Percentiles rank a stretch among this genome's conserved stretches.
Conservation (phyloP, 2,329 filamentous ascomycete genomes). For the Claviceps pazoutovae region DNA sequence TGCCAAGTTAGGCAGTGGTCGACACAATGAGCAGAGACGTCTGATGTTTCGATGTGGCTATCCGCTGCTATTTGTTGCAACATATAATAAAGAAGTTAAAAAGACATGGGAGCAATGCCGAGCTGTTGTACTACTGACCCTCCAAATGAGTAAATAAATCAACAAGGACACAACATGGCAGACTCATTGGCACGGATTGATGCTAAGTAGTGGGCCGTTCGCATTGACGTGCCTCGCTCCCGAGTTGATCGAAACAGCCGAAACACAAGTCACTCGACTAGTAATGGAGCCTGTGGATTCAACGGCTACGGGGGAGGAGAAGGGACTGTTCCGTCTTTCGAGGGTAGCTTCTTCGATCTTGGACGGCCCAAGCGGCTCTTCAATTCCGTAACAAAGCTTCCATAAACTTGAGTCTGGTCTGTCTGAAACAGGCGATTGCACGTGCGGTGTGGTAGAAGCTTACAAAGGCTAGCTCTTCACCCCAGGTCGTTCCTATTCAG, state of each 20-base stretch:
- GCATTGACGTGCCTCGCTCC: constrained; percentile 6
- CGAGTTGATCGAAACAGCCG: constrained; percentile 10
- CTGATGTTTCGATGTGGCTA: constrained; percentile 6
- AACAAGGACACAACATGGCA: constrained; percentile 2
- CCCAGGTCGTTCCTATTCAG: constrained; percentile 3
- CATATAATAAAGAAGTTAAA: constrained; percentile 1
- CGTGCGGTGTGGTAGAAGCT: constrained; percentile 3
- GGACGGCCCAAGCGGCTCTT: constrained; percentile 9
- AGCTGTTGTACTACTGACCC: constrained; percentile 1
- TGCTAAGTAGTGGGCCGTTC: constrained; percentile 7
- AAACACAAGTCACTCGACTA: constrained; percentile 8
- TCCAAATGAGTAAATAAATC: constrained; percentile 1
- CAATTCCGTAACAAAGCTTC: constrained; percentile 5
- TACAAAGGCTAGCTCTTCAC: constrained; percentile 1
- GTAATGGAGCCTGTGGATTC: constrained; percentile 1
- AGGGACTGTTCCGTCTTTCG: constrained; percentile 1
- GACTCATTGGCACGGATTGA: constrained; percentile 5
- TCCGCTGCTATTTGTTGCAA: constrained; percentile 5
- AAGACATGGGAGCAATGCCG: neutral
- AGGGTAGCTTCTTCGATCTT: constrained; percentile 7
- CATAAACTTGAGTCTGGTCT: constrained; percentile 4
- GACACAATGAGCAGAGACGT: neutral
- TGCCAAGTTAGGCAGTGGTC: neutral
- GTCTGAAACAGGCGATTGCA: constrained; percentile 12
- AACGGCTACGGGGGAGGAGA: constrained; percentile 1